Percentiles rank a stretch among this genome's conserved stretches.
Conservation (phyloP, 2,329 filamentous ascomycete genomes). For the Elsinoe batatas region DNA sequence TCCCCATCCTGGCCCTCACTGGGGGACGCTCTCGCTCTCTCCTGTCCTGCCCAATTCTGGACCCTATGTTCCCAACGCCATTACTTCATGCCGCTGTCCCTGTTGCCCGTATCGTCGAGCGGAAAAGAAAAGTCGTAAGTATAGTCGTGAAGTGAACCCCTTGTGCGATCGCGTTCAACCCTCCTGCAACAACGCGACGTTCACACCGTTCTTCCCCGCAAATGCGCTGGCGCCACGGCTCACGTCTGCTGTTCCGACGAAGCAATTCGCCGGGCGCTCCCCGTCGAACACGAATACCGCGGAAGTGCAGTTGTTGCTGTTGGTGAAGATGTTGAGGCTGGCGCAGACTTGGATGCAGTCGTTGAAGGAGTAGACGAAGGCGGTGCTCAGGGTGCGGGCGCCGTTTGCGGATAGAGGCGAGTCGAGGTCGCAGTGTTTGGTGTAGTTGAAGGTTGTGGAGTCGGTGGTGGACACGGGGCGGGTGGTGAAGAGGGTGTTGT, state of each 20-base stretch:
- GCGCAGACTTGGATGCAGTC: slow-evolving; percentile 30
- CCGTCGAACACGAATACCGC: slow-evolving; percentile 24
- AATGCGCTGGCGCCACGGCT: background rate
- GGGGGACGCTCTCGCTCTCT: too few relatives aligned
- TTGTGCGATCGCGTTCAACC: background rate
- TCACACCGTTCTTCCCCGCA: slow-evolving; percentile 10
- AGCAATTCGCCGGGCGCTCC: slow-evolving; percentile 25
- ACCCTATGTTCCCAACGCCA: background rate
- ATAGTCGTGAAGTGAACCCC: background rate
- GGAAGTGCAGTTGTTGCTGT: slow-evolving; percentile 22
- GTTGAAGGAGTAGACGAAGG: slow-evolving; percentile 28
- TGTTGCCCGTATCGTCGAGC: background rate
- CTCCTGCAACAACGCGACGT: slow-evolving; percentile 15
- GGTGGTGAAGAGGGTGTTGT: slow-evolving; percentile 26
- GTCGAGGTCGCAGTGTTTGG: slow-evolving; percentile 25
- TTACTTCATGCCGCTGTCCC: background rate
- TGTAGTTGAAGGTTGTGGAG: slow-evolving; percentile 20
- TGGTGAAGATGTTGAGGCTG: slow-evolving; percentile 22
- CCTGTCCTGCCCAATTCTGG: too few relatives aligned
- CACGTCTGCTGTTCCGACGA: slow-evolving; percentile 21
- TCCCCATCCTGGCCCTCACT: too few relatives aligned
- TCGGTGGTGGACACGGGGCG: slow-evolving; percentile 18
- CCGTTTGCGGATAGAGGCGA: slow-evolving; percentile 20
- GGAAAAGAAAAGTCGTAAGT: background rate
- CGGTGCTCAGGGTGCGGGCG: slow-evolving; percentile 17